These are phyloP conservation scores for Pogostemon cablin DNA, from an alignment of 257 asterid species.

Conservation along the genomic window DNA sequence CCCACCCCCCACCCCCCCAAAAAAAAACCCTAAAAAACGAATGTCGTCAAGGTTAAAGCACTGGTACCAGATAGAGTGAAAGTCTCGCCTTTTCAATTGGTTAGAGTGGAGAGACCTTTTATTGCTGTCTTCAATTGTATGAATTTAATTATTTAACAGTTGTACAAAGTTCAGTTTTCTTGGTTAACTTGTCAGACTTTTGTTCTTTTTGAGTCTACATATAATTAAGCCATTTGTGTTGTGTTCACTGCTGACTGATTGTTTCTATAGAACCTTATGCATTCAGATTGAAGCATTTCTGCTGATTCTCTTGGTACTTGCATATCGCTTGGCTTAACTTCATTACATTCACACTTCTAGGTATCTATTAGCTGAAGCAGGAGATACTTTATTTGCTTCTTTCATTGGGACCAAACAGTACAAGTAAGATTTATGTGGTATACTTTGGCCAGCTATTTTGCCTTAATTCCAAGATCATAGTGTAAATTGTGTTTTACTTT, in stretches of 20 bases:
- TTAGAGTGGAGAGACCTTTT: conserved; percentile 11
- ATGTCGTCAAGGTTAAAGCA: not conserved
- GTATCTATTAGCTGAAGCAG: conserved; percentile 95
- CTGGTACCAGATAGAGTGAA: conserved; percentile 7
- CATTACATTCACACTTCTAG: conserved; percentile 39
- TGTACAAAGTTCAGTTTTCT: not conserved
- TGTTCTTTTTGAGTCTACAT: not conserved
- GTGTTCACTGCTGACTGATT: not conserved
- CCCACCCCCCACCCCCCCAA: too few species aligned
- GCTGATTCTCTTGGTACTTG: not conserved
- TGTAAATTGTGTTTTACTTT: conserved; percentile 59
- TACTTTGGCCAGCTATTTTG: conserved; percentile 29
- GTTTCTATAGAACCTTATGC: not conserved
- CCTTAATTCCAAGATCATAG: conserved; percentile 38
- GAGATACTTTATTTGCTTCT: conserved; percentile 96
- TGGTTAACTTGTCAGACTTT: not conserved
- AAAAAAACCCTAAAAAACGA: not conserved
- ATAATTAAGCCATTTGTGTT: not conserved
- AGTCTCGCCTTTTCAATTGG: not conserved
- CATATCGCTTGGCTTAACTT: conserved; percentile 3
- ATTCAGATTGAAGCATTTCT: conserved; percentile 4
- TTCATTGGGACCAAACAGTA: conserved; percentile 96
- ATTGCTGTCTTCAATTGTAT: not conserved
- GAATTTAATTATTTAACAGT: not conserved
- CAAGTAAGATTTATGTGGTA: conserved; percentile 57